Evolutionary conservation across 139 green algal species (phyloP).

Genomic region (Mesotaenium endlicherianum): DNA sequence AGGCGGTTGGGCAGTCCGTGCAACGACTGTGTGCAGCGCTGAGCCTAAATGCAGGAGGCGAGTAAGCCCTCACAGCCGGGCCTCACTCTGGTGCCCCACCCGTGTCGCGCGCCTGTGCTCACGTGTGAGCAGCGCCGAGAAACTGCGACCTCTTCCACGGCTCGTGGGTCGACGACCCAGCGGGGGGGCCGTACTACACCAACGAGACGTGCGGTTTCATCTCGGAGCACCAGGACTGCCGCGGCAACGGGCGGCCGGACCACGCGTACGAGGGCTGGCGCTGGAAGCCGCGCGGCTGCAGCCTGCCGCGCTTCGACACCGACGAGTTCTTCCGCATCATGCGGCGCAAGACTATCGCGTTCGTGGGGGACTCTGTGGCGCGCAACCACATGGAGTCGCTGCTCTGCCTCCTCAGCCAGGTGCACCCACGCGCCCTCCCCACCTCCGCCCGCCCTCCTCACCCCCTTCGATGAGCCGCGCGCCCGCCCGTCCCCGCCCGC

Average conservation of each 20-base stretch:
- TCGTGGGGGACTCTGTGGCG: slow-evolving; percentile 24
- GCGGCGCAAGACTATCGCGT: neutral
- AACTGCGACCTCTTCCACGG: slow-evolving; percentile 28
- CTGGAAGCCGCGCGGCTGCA: slow-evolving; percentile 3
- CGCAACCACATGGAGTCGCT: slow-evolving; percentile 32
- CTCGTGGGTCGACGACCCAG: neutral
- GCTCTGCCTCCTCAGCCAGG: slow-evolving; percentile 23
- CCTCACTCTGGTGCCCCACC: no score
- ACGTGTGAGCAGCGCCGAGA: slow-evolving; percentile 4
- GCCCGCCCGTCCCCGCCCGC: no score
- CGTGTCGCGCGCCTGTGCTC: no score
- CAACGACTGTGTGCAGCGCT: no score
- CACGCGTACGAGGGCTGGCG: slow-evolving; percentile 28
- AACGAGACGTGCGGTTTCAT: slow-evolving; percentile 17
- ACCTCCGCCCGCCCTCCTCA: neutral
- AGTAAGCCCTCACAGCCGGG: no score
- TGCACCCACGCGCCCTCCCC: no score
- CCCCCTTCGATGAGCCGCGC: neutral
- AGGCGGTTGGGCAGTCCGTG: no score
- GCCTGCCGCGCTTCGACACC: slow-evolving; percentile 11
- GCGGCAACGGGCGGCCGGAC: slow-evolving; percentile 34
- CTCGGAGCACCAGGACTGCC: slow-evolving; percentile 37
- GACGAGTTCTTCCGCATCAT: slow-evolving; percentile 16
- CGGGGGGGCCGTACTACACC: neutral
- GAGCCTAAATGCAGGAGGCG: no score